Evolutionary conservation across 441 rosid species (phyloP), one percentile per base, ranked within the genome.

Genomic region (Mallotus japonicus): DNA sequence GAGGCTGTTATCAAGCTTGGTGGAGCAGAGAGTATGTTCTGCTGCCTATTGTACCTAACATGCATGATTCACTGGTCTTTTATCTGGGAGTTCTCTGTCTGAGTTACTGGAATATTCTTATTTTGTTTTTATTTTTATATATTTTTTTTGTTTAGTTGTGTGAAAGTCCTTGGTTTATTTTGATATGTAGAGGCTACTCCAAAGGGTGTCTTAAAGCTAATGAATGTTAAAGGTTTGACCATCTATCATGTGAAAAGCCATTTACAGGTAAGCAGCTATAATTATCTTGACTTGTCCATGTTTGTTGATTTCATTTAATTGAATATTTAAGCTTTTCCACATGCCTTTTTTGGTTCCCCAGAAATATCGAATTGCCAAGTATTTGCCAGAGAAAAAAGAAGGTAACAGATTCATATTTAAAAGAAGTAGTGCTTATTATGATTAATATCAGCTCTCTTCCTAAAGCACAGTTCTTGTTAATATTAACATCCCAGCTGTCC

Each of bases 191-290:
- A 85, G 85, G 97, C 98, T 75, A 93, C 98, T 65, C 98, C 98
- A 53, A 93, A 93, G 77, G 97, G 87, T 22, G 94, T 93, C 47
- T 62, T 91, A 74, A 91, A 91, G 88, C 89, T 93, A 50, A 91
- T 93, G 98, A 88, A 91, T 73, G 90, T 84, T 63, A 89, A 88
- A 78, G 90, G 95, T 73, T 82, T 93, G 87, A 93, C 97, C 28
- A 93, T 91, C 67, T 91, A 93, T 77, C 96, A 93, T 73, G 97
- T 93, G 34, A 93, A 93, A 80, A 91, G 98, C 88, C 98, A 93
- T 82, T 82, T 93, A 70, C 98, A 91, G 98, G 97, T 90, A 79
- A 68, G 34, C 19, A 15, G 78, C 50, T 42, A 71, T 55, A 71
- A 65, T 66, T 75, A 16, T 49, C 13, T 77, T 54, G 59, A 37